These are phyloP conservation scores for Xylariaceae sp. DNA, from an alignment of 2,329 filamentous ascomycete genomes.

Conservation along the genomic window DNA sequence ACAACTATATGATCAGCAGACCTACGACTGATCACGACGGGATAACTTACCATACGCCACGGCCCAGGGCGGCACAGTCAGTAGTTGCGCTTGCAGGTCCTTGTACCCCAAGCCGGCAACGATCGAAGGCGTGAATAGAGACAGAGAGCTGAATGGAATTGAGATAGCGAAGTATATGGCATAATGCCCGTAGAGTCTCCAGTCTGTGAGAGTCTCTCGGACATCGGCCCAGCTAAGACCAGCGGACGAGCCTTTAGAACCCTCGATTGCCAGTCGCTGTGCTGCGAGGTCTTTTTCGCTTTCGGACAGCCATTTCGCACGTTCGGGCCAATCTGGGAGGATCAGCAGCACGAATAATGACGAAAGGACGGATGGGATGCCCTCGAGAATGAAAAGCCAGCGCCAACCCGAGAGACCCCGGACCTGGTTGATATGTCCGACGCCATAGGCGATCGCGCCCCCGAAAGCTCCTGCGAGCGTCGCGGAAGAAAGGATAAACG, in stretches of 20 bases:
- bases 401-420: constrained; percentile 64
- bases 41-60: constrained; percentile 38
- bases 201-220: constrained; percentile 63
- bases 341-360: constrained; percentile 56
- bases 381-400: constrained; percentile 56
- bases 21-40: background rate
- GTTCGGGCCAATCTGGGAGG: constrained; percentile 65
- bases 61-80: constrained; percentile 66
- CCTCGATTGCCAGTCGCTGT: constrained; percentile 42
- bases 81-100: constrained; percentile 52
- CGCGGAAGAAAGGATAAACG: constrained; percentile 65
- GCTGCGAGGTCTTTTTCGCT: constrained; percentile 55
- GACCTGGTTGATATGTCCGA: constrained; percentile 66
- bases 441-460: constrained; percentile 70
- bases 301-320: constrained; percentile 56
- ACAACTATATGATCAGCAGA: constrained; percentile 26
- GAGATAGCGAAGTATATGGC: constrained; percentile 43
- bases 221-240: constrained; percentile 64
- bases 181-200: constrained; percentile 66
- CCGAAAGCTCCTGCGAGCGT: constrained; percentile 72
- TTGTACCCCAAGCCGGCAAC: constrained; percentile 37
- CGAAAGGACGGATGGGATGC: constrained; percentile 45
- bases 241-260: constrained; percentile 55
- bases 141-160: constrained; percentile 33
- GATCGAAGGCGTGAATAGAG: constrained; percentile 56